Evolutionary conservation across 208 protist species (phyloP).

Genomic region (Trypanosoma congolense): DNA sequence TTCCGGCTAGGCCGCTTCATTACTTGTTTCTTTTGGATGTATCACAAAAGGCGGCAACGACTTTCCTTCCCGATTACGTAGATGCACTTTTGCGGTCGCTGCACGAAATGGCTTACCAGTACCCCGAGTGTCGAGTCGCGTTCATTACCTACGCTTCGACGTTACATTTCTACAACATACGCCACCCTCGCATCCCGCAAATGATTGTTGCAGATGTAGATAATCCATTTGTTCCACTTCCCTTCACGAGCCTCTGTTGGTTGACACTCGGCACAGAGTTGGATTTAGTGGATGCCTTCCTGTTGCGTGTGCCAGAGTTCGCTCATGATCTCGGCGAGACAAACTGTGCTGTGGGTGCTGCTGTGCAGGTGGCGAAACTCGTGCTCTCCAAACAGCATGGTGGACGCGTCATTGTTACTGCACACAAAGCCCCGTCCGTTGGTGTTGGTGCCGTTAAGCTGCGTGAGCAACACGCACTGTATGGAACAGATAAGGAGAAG

Average conservation of each 20-base stretch:
- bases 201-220: constrained; percentile 78
- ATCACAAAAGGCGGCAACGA: constrained; percentile 47
- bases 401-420: constrained; percentile 62
- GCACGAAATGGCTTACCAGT: constrained; percentile 62
- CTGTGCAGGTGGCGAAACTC: constrained; percentile 69
- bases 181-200: constrained; percentile 69
- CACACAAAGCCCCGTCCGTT: constrained; percentile 42
- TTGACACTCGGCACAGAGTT: constrained; percentile 69
- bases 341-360: constrained; percentile 70
- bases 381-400: constrained; percentile 77
- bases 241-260: constrained; percentile 87
- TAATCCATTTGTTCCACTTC: constrained; percentile 88
- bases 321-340: constrained; percentile 47
- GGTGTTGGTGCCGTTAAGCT: constrained; percentile 65
- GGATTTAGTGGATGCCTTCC: constrained; percentile 58
- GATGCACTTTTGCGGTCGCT: constrained; percentile 55
- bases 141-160: constrained; percentile 86
- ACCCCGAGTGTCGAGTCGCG: constrained; percentile 68
- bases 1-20: constrained; percentile 57
- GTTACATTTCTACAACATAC: constrained; percentile 90
- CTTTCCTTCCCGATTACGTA: constrained; percentile 72
- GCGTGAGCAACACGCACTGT: constrained; percentile 81
- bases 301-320: constrained; percentile 40
- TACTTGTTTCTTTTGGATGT: constrained; percentile 85
- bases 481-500: constrained; percentile 86